phyloP scores from a whole-genome alignment of 805 yeast genomes.

The Lachancea dasiensis region DNA sequence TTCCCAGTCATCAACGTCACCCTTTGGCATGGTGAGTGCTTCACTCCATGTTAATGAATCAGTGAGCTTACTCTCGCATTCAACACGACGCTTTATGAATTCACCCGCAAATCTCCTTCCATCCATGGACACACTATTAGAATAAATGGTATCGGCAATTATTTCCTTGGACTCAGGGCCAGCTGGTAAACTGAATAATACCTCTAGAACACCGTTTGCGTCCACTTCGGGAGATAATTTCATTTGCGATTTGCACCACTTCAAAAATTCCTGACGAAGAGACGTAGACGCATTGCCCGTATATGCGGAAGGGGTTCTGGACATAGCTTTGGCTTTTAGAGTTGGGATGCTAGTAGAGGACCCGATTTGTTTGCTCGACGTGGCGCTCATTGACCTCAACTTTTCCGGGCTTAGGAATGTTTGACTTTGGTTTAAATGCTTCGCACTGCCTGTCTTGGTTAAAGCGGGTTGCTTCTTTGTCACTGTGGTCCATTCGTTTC shows the following conservation, averaged over 20 bases:
- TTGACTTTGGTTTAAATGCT: conserved; percentile 14
- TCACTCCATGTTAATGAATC: conserved; percentile 66
- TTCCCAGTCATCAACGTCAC: conserved; percentile 49
- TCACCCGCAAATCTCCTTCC: conserved; percentile 93
- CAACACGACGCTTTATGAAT: conserved; percentile 69
- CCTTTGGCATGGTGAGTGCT: conserved; percentile 46
- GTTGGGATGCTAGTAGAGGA: conserved; percentile 28
- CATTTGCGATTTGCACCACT: conserved; percentile 68
- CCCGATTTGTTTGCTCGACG: conserved; percentile 20
- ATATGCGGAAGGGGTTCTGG: conserved; percentile 18
- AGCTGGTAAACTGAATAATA: conserved; percentile 75
- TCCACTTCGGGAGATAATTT: conserved; percentile 69
- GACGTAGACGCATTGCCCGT: conserved; percentile 34
- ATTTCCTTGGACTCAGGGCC: conserved; percentile 71
- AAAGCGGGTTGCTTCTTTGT: conserved; percentile 23
- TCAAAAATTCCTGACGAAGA: conserved; percentile 55
- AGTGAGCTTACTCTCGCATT: conserved; percentile 51
- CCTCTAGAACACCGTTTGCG: conserved; percentile 68
- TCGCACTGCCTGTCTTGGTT: conserved; percentile 17
- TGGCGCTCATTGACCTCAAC: conserved; percentile 29
- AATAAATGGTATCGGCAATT: conserved; percentile 86
- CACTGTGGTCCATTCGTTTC: conserved; percentile 30
- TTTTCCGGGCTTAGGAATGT: conserved; percentile 32
- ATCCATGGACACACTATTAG: conserved; percentile 84
- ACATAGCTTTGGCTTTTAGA: conserved; percentile 16